Evolutionary conservation across 495 filamentous ascomycete genomes (phyloP).

Genomic region (Neurospora sp.): DNA sequence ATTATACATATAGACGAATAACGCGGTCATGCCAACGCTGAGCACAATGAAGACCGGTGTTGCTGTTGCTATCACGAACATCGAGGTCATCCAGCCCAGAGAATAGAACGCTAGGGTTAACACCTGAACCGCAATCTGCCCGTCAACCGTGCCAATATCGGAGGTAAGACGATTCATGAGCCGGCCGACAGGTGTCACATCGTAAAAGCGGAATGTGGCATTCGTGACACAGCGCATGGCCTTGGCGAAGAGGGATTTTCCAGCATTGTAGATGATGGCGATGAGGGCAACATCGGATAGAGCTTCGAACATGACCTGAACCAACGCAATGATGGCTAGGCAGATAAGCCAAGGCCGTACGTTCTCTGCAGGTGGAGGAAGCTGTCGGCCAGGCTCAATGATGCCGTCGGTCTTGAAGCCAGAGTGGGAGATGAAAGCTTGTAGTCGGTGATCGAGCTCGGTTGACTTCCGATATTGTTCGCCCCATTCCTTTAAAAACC

Average conservation of each 20-base stretch:
- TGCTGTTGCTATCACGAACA: constrained; percentile 63
- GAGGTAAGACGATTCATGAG: constrained; percentile 82
- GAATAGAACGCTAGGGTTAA: constrained; percentile 51
- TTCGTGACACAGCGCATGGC: constrained; percentile 60
- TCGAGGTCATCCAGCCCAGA: constrained; percentile 59
- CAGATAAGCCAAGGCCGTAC: constrained; percentile 63
- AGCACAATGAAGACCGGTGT: constrained; percentile 68
- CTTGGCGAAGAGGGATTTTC: constrained; percentile 57
- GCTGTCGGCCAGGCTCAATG: constrained; percentile 33
- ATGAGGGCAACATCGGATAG: constrained; percentile 51
- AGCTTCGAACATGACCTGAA: constrained; percentile 45
- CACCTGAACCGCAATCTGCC: constrained; percentile 61
- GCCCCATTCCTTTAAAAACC: constrained; percentile 81
- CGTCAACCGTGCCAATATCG: constrained; percentile 76
- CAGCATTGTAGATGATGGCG: constrained; percentile 62
- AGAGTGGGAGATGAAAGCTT: background rate
- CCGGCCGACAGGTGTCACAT: constrained; percentile 71
- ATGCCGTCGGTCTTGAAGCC: constrained; percentile 13
- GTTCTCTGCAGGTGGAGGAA: constrained; percentile 57
- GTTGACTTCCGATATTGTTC: constrained; percentile 49
- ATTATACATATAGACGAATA: constrained; percentile 58
- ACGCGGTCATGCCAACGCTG: constrained; percentile 48
- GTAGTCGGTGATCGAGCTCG: background rate
- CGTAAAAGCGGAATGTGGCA: constrained; percentile 80
- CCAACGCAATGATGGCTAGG: constrained; percentile 51